A percentile compares a stretch with the other conserved stretches of the same genome.
Evolutionary conservation across 352 stramenopile species (phyloP).

Genomic region (Phytophthora cactorum): DNA sequence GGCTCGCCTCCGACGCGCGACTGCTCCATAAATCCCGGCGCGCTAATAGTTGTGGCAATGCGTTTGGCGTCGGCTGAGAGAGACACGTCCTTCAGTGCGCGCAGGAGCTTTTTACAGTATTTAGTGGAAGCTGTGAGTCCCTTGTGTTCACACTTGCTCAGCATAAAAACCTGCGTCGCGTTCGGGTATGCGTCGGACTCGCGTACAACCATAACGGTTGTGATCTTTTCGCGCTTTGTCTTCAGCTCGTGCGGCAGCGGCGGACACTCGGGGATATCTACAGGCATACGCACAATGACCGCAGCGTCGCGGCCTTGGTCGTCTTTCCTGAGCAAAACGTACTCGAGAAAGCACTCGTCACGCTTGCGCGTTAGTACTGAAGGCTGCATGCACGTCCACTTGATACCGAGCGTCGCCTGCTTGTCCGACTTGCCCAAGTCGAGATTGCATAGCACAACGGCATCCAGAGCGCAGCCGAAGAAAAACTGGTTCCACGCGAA

Average conservation of each 20-base stretch:
- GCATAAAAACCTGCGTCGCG: constrained; percentile 60
- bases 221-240: constrained; percentile 61
- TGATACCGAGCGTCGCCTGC: constrained; percentile 76
- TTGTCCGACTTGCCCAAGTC: constrained; percentile 46
- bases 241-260: constrained; percentile 53
- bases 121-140: constrained; percentile 48
- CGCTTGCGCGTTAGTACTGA: constrained; percentile 67
- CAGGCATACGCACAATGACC: constrained; percentile 62
- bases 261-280: constrained; percentile 71
- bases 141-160: constrained; percentile 59
- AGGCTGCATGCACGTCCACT: constrained; percentile 75
- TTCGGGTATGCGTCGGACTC: constrained; percentile 35
- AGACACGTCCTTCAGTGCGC: constrained; percentile 54
- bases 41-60: constrained; percentile 64
- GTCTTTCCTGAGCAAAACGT: constrained; percentile 69
- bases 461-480: constrained; percentile 68
- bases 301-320: constrained; percentile 58
- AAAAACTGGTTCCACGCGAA: constrained; percentile 80
- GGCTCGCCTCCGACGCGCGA: constrained; percentile 32
- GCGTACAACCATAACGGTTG: constrained; percentile 62
- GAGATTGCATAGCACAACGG: constrained; percentile 71
- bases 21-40: constrained; percentile 33
- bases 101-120: constrained; percentile 61
- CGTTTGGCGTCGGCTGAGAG: constrained; percentile 57
- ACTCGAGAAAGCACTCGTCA: constrained; percentile 82